phyloP scores from a whole-genome alignment of 768 basidiomycete species.

The Amanita polypyramis region DNA sequence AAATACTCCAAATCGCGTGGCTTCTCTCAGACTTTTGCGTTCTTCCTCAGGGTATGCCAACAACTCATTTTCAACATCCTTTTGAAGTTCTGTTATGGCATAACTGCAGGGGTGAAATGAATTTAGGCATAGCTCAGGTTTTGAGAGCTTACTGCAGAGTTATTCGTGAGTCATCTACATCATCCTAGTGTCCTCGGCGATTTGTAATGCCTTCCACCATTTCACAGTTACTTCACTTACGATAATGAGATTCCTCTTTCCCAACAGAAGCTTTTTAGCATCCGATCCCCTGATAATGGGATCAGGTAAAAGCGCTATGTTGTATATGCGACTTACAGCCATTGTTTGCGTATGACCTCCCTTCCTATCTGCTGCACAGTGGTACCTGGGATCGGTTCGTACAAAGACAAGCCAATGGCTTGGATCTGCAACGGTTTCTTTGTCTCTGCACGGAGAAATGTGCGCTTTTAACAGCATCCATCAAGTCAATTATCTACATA shows the following conservation, averaged over 20 bases:
- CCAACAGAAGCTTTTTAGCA: slow-evolving; percentile 60
- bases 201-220: background rate
- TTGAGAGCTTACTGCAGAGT: slow-evolving; percentile 63
- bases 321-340: slow-evolving; percentile 55
- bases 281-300: slow-evolving; percentile 43
- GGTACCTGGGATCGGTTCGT: slow-evolving; percentile 77
- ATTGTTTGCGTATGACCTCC: slow-evolving; percentile 92
- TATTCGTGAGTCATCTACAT: slow-evolving; percentile 82
- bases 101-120: slow-evolving; percentile 43
- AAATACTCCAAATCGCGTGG: slow-evolving; percentile 83
- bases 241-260: slow-evolving; percentile 74
- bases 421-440: slow-evolving; percentile 82
- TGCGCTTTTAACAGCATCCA: slow-evolving; percentile 40
- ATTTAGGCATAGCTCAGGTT: background rate
- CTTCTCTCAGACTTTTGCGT: slow-evolving; percentile 49
- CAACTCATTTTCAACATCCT: slow-evolving; percentile 74
- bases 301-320: slow-evolving; percentile 5
- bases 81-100: slow-evolving; percentile 79
- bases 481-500: slow-evolving; percentile 2
- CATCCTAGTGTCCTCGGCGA: slow-evolving; percentile 41
- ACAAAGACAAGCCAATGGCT: slow-evolving; percentile 92
- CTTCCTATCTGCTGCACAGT: slow-evolving; percentile 65
- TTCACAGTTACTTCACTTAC: slow-evolving; percentile 30
- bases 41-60: slow-evolving; percentile 57
- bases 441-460: slow-evolving; percentile 66